Conservation (phyloP, 2,329 filamentous ascomycete species). For the Macroventuria anomochaeta region DNA sequence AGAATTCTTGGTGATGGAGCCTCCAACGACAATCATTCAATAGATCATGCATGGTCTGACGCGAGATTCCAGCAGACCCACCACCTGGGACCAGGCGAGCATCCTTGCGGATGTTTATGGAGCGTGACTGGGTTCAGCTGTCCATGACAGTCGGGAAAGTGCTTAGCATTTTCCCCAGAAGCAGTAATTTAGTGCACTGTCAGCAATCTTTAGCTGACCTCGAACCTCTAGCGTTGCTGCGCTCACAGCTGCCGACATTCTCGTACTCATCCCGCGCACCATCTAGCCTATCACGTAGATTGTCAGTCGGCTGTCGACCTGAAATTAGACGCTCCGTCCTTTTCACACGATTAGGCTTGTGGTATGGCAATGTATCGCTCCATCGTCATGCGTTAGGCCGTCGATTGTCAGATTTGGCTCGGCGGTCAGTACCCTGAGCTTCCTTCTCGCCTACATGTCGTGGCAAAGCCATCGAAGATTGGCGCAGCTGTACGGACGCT, state of each 20-base stretch:
- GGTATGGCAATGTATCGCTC: slow-evolving; percentile 1
- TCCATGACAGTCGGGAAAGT: background rate
- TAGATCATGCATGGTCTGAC: slow-evolving; percentile 25
- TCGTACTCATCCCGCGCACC: slow-evolving; percentile 14
- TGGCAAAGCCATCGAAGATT: slow-evolving; percentile 6
- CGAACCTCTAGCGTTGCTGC: slow-evolving; percentile 12
- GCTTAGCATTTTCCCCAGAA: slow-evolving; percentile 16
- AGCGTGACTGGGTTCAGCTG: slow-evolving; percentile 5
- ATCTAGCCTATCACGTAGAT: slow-evolving; percentile 13
- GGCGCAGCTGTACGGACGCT: slow-evolving; percentile 1
- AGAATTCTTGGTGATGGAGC: background rate
- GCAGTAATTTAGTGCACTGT: slow-evolving; percentile 5
- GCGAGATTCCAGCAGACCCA: slow-evolving; percentile 15
- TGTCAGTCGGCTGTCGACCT: background rate
- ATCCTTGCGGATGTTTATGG: background rate
- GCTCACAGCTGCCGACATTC: slow-evolving; percentile 23
- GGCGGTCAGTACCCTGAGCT: background rate
- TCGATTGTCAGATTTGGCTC: slow-evolving; percentile 9
- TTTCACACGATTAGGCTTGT: background rate
- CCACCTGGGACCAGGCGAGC: slow-evolving; percentile 1
- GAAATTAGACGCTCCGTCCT: background rate
- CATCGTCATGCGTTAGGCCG: slow-evolving; percentile 20
- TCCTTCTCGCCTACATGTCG: background rate
- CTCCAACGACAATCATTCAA: slow-evolving; percentile 12
- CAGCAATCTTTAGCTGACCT: slow-evolving; percentile 13